Conservation (phyloP, 257 asterid species). For the Penstemon newberryi region DNA sequence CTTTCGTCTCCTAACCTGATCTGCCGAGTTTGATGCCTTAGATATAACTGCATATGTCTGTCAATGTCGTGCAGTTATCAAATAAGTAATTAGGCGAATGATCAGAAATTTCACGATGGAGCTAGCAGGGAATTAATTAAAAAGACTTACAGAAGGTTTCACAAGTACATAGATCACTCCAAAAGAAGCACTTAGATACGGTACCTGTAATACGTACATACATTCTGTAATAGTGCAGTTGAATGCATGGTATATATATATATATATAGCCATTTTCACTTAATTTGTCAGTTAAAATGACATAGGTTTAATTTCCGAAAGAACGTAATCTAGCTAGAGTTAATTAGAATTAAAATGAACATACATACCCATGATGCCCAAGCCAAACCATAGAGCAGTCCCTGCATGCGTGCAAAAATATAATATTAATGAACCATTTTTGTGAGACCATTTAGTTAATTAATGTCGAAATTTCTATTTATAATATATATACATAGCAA, state of each 20-base stretch:
- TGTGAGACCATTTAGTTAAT: constrained; percentile 26
- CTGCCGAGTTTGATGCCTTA: constrained; percentile 59
- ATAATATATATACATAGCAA: neutral
- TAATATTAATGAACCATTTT: neutral
- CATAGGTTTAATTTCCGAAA: too few relatives aligned
- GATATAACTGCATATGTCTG: constrained; percentile 93
- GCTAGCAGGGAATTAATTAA: neutral
- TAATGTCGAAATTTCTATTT: too few relatives aligned
- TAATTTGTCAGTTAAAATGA: too few relatives aligned
- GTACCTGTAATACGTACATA: constrained; percentile 48
- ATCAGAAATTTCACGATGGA: neutral
- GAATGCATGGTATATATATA: too few relatives aligned
- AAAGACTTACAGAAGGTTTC: constrained; percentile 78
- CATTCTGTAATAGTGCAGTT: too few relatives aligned
- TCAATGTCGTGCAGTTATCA: neutral
- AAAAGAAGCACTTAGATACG: constrained; percentile 80
- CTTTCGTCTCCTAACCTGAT: constrained; percentile 58
- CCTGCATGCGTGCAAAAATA: constrained; percentile 73
- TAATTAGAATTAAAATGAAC: neutral
- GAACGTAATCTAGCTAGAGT: too few relatives aligned
- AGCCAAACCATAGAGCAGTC: constrained; percentile 86
- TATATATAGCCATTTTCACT: too few relatives aligned
- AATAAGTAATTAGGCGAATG: constrained; percentile 7
- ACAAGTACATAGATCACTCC: constrained; percentile 87
- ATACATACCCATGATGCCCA: constrained; percentile 91